Evolutionary conservation across 208 protist genomes (phyloP).

Genomic region (Leishmania amazonensis): DNA sequence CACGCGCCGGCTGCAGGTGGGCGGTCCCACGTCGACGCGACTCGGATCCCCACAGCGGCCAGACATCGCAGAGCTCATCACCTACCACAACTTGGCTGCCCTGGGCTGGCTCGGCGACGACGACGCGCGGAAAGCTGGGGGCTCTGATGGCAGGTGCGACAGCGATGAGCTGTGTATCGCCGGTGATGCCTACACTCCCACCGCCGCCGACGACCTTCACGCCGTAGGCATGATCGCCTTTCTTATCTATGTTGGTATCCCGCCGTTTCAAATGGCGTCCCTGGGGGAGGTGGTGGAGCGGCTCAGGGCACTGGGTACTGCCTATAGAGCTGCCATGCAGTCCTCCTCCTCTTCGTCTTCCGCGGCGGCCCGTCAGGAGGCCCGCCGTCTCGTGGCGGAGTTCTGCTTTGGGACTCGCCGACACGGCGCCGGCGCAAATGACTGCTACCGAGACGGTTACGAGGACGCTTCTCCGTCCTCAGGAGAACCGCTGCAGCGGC

Average conservation of each 20-base stretch:
- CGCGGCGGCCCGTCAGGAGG: conserved; percentile 12
- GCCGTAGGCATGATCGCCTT: conserved; percentile 68
- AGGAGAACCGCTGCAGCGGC: conserved; percentile 10
- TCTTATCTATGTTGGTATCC: conserved; percentile 53
- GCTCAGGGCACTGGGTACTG: conserved; percentile 19
- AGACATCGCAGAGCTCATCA: conserved; percentile 31
- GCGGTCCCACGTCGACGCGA: conserved; percentile 8
- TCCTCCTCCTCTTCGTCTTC: neutral
- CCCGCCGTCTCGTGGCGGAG: conserved; percentile 19
- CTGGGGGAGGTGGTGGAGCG: conserved; percentile 45
- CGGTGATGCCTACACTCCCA: conserved; percentile 15
- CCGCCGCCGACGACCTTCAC: conserved; percentile 69
- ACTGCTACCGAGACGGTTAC: neutral
- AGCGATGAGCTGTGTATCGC: neutral
- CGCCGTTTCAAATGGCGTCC: conserved; percentile 49
- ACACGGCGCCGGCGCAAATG: neutral
- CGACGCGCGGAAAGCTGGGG: neutral
- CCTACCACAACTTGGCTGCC: conserved; percentile 28
- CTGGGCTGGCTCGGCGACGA: conserved; percentile 15
- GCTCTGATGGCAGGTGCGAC: neutral
- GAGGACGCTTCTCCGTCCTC: neutral
- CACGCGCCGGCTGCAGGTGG: conserved; percentile 6
- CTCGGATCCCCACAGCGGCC: conserved; percentile 19
- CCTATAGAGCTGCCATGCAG: conserved; percentile 25
- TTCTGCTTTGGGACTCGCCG: conserved; percentile 31